Base-by-base conservation (phyloP, 2,329 filamentous ascomycete species). In the Venturia asperata region DNA sequence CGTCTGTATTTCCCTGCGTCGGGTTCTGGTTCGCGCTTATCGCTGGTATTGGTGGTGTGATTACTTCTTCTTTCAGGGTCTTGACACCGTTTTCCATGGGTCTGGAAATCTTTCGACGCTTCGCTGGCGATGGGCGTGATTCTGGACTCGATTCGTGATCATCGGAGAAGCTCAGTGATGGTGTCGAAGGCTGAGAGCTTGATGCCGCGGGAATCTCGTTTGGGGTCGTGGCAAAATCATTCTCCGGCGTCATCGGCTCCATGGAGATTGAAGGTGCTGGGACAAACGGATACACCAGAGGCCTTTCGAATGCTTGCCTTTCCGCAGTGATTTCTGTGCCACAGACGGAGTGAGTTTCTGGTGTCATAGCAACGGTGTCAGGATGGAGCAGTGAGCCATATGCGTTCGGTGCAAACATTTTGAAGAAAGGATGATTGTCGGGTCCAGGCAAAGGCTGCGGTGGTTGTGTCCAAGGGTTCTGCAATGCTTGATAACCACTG, bases 351-450 rank as follows among this genome's bases (percentile, higher is more conserved):
- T 11, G 27, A 37, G 52, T 37, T 39, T 37, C 15, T n/a, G 27
- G 4, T 11, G 19, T 15, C 5, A 5, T 24, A 37, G 15, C 15
- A n/a, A 5, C 27, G 27, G 11, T 58, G 30, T 34, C 30, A 37
- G 15, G 27, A 27, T n/a, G 27, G 19, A 58, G 52, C 30, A 58
- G 15, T 37, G 52, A n/a, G 9, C 52, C 52, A 58, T 58, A 61
- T 42, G 37, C 60, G n/a, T 61, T 61, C 4, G 60, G 43, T 17
- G 47, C 47, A 41, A 64, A 42, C 49, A 17, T 41, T 43, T 27
- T 60, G 52, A 64, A 64, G 49, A 64, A 64, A 27, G 63, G 63
- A 43, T 64, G 63, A 58, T 60, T n/a, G n/a, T 64, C 37, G 19
- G 49, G 63, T 21, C 49, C 63, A 41, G 63, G 63, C 17, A 64